These are phyloP conservation scores for Silene conica DNA, from an alignment of 148 eudicot species.

Conservation along the genomic window DNA sequence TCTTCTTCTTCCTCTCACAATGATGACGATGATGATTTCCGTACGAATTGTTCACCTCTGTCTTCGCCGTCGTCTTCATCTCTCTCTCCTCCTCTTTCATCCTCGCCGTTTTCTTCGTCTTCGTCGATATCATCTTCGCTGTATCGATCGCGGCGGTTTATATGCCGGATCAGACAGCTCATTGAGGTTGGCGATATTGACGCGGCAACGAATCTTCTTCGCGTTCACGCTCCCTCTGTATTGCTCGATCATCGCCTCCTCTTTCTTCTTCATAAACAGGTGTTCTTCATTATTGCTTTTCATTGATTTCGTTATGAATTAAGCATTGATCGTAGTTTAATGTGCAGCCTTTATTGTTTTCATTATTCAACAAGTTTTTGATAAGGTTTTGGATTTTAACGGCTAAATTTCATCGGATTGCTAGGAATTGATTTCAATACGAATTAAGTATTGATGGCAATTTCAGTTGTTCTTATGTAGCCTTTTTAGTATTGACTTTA, in stretches of 20 bases:
- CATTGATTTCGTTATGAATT: too few species aligned
- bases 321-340: too few species aligned
- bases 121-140: constrained; percentile 38
- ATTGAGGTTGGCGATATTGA: constrained; percentile 68
- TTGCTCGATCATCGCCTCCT: constrained; percentile 78
- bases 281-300: neutral
- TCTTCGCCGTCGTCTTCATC: constrained; percentile 37
- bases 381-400: neutral
- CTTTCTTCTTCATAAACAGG: constrained; percentile 88
- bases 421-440: neutral
- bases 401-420: neutral
- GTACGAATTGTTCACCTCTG: constrained; percentile 20
- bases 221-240: constrained; percentile 46
- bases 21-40: neutral
- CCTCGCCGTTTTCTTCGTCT: constrained; percentile 12
- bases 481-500: too few species aligned
- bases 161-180: constrained; percentile 55
- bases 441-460: too few species aligned
- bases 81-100: constrained; percentile 24
- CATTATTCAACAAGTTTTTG: too few species aligned
- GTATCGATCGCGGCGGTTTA: constrained; percentile 56
- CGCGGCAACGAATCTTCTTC: constrained; percentile 59
- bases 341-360: neutral
- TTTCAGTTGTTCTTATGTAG: too few species aligned
- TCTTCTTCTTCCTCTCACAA: constrained; percentile 15